Evolutionary conservation across 352 stramenopile genomes (phyloP).

Genomic region (Blastocystis sp.): DNA sequence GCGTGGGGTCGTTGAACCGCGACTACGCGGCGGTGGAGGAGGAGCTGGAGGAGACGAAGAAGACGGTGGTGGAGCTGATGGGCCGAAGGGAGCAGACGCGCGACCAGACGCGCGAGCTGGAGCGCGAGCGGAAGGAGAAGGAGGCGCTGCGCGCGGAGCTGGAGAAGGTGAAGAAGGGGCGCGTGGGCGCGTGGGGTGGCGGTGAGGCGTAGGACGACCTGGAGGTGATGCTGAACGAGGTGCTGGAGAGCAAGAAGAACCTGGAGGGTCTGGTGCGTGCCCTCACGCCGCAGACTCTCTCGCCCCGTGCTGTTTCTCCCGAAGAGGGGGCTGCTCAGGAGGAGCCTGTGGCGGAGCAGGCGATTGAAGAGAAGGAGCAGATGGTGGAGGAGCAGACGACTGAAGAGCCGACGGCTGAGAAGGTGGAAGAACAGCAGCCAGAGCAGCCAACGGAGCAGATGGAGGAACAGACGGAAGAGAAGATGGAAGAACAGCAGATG

Average conservation of each 20-base stretch:
- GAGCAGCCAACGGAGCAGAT: neutral
- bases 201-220: constrained; percentile 1
- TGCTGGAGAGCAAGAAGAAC: constrained; percentile 60
- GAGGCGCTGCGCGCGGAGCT: neutral
- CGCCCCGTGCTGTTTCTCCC: neutral
- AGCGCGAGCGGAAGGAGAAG: constrained; percentile 4
- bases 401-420: neutral
- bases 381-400: neutral
- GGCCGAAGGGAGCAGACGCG: neutral
- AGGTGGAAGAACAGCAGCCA: neutral
- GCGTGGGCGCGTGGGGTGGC: neutral
- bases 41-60: constrained; percentile 52
- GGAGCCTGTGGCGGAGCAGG: neutral
- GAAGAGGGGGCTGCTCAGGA: neutral
- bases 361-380: neutral
- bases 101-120: neutral
- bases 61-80: constrained; percentile 3
- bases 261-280: constrained; percentile 48
- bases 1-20: neutral
- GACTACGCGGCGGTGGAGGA: constrained; percentile 61
- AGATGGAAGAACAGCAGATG: neutral
- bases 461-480: neutral
- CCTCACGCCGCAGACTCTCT: constrained; percentile 6
- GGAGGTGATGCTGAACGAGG: constrained; percentile 34
- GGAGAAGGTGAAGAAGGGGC: neutral